Percentiles rank a stretch among this genome's conserved stretches.
phyloP scores from a whole-genome alignment of 805 yeast species.

The Candida suzukii region DNA sequence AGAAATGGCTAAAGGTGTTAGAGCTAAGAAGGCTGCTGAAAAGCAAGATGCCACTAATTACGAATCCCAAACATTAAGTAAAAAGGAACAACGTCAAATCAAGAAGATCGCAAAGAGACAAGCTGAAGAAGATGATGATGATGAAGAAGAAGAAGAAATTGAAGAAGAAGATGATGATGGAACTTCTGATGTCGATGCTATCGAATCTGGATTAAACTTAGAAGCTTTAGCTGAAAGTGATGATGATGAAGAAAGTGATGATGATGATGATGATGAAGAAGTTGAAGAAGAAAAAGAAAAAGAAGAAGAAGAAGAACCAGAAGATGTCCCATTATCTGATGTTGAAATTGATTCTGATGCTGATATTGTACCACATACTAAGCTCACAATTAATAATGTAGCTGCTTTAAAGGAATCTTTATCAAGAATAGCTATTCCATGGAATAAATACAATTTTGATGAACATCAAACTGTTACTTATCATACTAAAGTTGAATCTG shows the following conservation, averaged over 20 bases:
- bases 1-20: conserved; percentile 11
- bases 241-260: conserved; percentile 9
- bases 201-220: conserved; percentile 14
- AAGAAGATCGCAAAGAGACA: conserved; percentile 33
- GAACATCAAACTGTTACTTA: conserved; percentile 79
- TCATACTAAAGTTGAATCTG: conserved; percentile 49
- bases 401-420: conserved; percentile 73
- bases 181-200: conserved; percentile 13
- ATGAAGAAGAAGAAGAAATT: conserved; percentile 26
- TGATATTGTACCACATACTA: conserved; percentile 88
- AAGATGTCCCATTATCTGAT: conserved; percentile 82
- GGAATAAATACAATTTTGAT: conserved; percentile 61
- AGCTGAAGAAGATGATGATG: conserved; percentile 19
- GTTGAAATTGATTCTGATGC: conserved; percentile 93
- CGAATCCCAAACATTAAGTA: conserved; percentile 46
- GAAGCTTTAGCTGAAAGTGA: conserved; percentile 22
- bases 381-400: conserved; percentile 78
- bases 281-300: conserved; percentile 46
- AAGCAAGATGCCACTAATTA: conserved; percentile 27
- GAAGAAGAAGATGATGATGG: conserved; percentile 35
- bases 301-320: conserved; percentile 62
- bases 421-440: conserved; percentile 59
- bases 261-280: conserved; percentile 27
- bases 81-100: conserved; percentile 55
- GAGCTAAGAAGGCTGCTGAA: conserved; percentile 8